Evolutionary conservation across 1,284 basidiomycete genomes (phyloP).

Genomic region (Cryptococcus wingfieldii): DNA sequence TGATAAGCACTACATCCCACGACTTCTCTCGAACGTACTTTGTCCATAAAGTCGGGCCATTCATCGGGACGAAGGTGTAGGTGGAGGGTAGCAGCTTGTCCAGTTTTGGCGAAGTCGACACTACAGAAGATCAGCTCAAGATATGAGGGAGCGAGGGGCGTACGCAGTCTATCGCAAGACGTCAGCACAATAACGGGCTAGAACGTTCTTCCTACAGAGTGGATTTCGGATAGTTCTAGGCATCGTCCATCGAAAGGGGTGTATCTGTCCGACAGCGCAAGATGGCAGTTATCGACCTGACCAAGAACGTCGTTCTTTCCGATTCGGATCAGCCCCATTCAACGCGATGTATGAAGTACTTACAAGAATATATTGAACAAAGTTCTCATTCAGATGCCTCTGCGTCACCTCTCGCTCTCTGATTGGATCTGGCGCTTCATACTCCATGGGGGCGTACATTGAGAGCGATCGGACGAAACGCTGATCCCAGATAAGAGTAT

Average conservation of each 20-base stretch:
- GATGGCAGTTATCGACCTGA: constrained; percentile 44
- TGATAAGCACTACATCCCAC: background rate
- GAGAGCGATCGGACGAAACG: constrained; percentile 36
- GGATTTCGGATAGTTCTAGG: constrained; percentile 32
- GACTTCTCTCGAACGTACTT: constrained; percentile 18
- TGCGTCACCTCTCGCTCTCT: constrained; percentile 39
- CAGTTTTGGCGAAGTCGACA: constrained; percentile 50
- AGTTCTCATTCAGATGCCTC: constrained; percentile 45
- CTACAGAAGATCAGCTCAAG: constrained; percentile 9
- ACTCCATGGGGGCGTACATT: constrained; percentile 40
- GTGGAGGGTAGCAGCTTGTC: constrained; percentile 36
- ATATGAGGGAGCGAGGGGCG: constrained; percentile 3
- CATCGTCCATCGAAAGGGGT: constrained; percentile 24
- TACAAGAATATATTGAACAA: constrained; percentile 43
- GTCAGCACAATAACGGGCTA: background rate
- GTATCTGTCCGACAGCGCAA: constrained; percentile 36
- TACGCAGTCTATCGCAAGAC: constrained; percentile 32
- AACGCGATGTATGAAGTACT: background rate
- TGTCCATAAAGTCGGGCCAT: constrained; percentile 50
- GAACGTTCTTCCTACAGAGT: constrained; percentile 29
- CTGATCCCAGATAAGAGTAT: constrained; percentile 48
- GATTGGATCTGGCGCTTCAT: constrained; percentile 36
- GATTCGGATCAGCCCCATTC: background rate
- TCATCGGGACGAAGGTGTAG: constrained; percentile 21
- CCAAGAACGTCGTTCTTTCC: constrained; percentile 45